phyloP scores from a whole-genome alignment of 108 stramenopile genomes.

The Mayamaea pseudoterrestris region DNA sequence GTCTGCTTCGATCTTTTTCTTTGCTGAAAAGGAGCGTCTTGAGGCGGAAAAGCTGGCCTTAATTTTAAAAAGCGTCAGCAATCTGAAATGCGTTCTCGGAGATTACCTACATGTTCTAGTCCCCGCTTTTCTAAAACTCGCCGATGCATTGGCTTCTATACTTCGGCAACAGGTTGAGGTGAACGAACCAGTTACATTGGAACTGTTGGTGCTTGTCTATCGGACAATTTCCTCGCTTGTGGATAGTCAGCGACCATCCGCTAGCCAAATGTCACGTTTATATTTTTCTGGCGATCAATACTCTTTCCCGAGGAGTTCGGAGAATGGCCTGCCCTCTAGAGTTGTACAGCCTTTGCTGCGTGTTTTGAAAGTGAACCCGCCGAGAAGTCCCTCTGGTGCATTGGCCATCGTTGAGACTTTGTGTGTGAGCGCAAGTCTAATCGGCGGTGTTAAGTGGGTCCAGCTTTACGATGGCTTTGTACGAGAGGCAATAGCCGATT shows the following conservation, averaged over 20 bases:
- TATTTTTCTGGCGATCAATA: too few relatives aligned
- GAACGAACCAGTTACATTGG: slow-evolving; percentile 5
- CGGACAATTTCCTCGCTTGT: slow-evolving; percentile 49
- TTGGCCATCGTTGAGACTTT: slow-evolving; percentile 54
- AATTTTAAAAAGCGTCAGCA: slow-evolving; percentile 51
- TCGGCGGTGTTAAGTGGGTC: slow-evolving; percentile 56
- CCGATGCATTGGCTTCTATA: slow-evolving; percentile 45
- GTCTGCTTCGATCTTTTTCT: slow-evolving; percentile 17
- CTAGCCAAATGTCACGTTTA: slow-evolving; percentile 6
- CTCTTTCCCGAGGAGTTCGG: slow-evolving; percentile 19
- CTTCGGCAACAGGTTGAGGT: slow-evolving; percentile 6
- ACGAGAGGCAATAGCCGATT: slow-evolving; percentile 28
- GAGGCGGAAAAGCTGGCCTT: slow-evolving; percentile 43
- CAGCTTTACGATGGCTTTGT: slow-evolving; percentile 56
- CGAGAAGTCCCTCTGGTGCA: slow-evolving; percentile 33
- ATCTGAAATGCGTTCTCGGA: slow-evolving; percentile 50
- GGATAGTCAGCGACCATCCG: slow-evolving; percentile 18
- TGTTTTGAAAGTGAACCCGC: slow-evolving; percentile 38
- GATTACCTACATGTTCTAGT: slow-evolving; percentile 76
- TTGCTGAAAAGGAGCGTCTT: background rate
- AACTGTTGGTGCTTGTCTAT: slow-evolving; percentile 37
- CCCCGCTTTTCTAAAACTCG: slow-evolving; percentile 72
- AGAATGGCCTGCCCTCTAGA: slow-evolving; percentile 38
- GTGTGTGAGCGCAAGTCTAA: slow-evolving; percentile 57
- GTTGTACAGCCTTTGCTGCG: slow-evolving; percentile 72